Conservation (phyloP, 441 rosid genomes). For the Lepidium campestre region DNA sequence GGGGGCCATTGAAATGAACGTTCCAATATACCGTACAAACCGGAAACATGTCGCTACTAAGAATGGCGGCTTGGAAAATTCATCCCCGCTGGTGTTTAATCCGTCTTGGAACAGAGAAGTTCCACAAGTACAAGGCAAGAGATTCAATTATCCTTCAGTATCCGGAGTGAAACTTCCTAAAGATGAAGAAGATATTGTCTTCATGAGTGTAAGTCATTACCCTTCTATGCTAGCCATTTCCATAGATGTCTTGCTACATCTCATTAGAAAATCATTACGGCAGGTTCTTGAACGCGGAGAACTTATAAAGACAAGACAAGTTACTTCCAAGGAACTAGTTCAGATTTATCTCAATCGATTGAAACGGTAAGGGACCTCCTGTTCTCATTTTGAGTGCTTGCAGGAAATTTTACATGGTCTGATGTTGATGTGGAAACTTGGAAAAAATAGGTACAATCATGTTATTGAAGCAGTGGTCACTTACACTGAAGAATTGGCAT, state of each 20-base stretch:
- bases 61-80: conserved; percentile 69
- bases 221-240: not conserved
- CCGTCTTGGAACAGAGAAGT: conserved; percentile 49
- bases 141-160: conserved; percentile 40
- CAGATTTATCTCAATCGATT: conserved; percentile 52
- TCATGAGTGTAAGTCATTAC: conserved; percentile 53
- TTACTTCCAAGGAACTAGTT: conserved; percentile 68
- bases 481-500: conserved; percentile 70
- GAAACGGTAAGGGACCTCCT: conserved; percentile 45
- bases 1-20: conserved; percentile 52
- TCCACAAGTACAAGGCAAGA: conserved; percentile 22
- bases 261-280: not conserved
- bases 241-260: not conserved
- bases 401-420: not conserved
- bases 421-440: conserved; percentile 16
- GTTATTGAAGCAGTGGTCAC: conserved; percentile 79
- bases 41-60: conserved; percentile 57
- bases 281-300: conserved; percentile 83
- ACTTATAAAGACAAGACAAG: conserved; percentile 63
- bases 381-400: not conserved
- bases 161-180: conserved; percentile 40
- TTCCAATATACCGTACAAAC: conserved; percentile 53
- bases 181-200: conserved; percentile 68
- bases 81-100: conserved; percentile 61
- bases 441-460: conserved; percentile 52